Evolutionary conservation across 371 early-diverging fungal genomes (phyloP).

Genomic region (Umbelopsis sp.): DNA sequence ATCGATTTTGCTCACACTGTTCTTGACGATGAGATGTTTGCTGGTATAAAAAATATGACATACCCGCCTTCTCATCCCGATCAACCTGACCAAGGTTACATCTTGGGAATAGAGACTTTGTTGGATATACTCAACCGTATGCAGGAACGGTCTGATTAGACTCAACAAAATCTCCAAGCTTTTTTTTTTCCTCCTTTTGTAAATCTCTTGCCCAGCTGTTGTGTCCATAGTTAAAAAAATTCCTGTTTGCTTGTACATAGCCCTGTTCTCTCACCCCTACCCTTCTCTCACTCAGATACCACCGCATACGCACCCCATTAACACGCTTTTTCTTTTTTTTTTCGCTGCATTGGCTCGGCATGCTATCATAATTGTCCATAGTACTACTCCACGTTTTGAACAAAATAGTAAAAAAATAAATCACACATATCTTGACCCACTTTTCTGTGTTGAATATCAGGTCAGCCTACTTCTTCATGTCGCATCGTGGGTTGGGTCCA

Average conservation of each 20-base stretch:
- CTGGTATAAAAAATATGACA: slow-evolving; percentile 28
- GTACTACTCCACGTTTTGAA: neutral
- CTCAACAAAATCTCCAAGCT: too few relatives aligned
- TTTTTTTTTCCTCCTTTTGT: neutral
- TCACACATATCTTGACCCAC: neutral
- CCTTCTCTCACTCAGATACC: neutral
- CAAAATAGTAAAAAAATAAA: neutral
- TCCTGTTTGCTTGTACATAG: slow-evolving; percentile 5
- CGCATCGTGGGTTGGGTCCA: neutral
- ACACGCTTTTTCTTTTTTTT: too few relatives aligned
- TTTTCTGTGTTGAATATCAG: neutral
- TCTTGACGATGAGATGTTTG: slow-evolving; percentile 30
- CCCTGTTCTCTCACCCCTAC: neutral
- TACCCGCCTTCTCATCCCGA: slow-evolving; percentile 67
- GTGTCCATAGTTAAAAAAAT: neutral
- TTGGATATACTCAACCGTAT: slow-evolving; percentile 62
- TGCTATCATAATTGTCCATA: neutral
- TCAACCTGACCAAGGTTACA: slow-evolving; percentile 70
- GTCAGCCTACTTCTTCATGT: neutral
- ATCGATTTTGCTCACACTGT: slow-evolving; percentile 93
- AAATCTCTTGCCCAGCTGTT: neutral
- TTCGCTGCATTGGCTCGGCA: too few relatives aligned
- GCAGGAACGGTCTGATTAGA: slow-evolving; percentile 5
- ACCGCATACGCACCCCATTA: neutral
- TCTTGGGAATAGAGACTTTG: slow-evolving; percentile 67